Percentiles rank a stretch among this genome's conserved stretches.
Conservation (phyloP, 345 rosid genomes). For the Pugionium cornutum region DNA sequence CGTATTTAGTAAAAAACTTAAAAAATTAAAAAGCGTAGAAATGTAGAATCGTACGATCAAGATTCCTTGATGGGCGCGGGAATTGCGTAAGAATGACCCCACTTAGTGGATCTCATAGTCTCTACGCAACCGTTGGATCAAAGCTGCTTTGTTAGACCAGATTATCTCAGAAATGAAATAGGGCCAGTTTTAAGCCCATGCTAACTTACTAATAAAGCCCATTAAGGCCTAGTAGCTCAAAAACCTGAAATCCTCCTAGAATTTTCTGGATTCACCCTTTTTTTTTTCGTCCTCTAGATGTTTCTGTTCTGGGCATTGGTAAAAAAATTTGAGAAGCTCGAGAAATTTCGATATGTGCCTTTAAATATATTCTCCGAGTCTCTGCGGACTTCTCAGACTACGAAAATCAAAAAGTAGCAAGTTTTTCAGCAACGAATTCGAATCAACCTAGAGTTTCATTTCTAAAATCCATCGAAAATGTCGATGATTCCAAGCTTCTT, state of each 20-base stretch:
- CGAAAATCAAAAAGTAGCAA: too few species aligned
- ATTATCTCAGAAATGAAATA: background rate
- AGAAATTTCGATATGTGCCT: too few species aligned
- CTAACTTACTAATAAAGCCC: too few species aligned
- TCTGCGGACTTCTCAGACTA: too few species aligned
- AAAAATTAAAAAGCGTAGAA: background rate
- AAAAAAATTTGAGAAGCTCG: too few species aligned
- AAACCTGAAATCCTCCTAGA: background rate
- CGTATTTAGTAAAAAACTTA: slow-evolving; percentile 29
- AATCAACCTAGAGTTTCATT: too few species aligned
- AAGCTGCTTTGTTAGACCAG: background rate
- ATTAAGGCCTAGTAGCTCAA: too few species aligned
- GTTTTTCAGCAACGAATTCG: too few species aligned
- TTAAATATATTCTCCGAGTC: too few species aligned
- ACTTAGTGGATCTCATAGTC: slow-evolving; percentile 8
- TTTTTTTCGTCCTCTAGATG: background rate
- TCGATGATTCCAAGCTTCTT: slow-evolving; percentile 37
- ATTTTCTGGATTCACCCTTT: background rate
- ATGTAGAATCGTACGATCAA: slow-evolving; percentile 22
- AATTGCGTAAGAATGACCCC: slow-evolving; percentile 33
- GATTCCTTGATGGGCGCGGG: slow-evolving; percentile 37
- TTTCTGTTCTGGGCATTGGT: background rate
- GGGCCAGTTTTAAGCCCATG: background rate
- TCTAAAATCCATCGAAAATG: background rate
- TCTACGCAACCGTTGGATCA: slow-evolving; percentile 22